A percentile compares a stretch with the other conserved stretches of the same genome.
These are phyloP conservation scores for Aphanomyces stellatus DNA, from an alignment of 352 stramenopile species.

Conservation along the genomic window DNA sequence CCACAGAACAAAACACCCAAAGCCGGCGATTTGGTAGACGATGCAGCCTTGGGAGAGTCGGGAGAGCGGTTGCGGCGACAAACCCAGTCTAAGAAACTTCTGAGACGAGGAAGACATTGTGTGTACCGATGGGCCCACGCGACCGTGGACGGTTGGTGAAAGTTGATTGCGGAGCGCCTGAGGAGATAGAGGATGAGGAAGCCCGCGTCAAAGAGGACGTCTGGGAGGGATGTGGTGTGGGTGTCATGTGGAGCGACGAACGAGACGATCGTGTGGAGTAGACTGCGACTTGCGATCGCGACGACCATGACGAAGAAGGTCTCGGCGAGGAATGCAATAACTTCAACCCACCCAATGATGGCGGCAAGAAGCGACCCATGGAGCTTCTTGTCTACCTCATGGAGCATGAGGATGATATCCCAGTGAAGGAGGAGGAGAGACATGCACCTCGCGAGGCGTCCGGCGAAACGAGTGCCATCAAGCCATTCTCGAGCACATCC, in stretches of 20 bases:
- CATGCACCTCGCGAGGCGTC: background rate
- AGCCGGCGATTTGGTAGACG: constrained; percentile 12
- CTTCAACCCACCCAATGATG: constrained; percentile 13
- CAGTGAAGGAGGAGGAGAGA: background rate
- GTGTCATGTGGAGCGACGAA: background rate
- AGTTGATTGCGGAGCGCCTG: constrained; percentile 1
- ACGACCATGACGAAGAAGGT: constrained; percentile 18
- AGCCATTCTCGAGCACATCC: background rate
- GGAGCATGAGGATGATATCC: no score
- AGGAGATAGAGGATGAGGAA: constrained; percentile 2
- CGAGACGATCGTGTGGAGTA: background rate
- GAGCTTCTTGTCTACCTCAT: background rate
- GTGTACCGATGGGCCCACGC: background rate
- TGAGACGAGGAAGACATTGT: background rate
- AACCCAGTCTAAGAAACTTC: background rate
- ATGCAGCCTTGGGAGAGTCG: background rate
- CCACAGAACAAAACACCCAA: background rate
- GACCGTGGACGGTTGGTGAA: background rate
- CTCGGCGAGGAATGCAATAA: constrained; percentile 16
- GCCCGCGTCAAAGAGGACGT: background rate
- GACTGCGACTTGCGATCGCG: background rate
- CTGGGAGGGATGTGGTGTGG: background rate
- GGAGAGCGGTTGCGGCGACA: background rate
- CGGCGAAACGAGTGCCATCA: background rate
- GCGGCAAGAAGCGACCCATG: constrained; percentile 2